phyloP scores from a whole-genome alignment of 371 early-diverging fungal genomes.

The Mucor racemosus region DNA sequence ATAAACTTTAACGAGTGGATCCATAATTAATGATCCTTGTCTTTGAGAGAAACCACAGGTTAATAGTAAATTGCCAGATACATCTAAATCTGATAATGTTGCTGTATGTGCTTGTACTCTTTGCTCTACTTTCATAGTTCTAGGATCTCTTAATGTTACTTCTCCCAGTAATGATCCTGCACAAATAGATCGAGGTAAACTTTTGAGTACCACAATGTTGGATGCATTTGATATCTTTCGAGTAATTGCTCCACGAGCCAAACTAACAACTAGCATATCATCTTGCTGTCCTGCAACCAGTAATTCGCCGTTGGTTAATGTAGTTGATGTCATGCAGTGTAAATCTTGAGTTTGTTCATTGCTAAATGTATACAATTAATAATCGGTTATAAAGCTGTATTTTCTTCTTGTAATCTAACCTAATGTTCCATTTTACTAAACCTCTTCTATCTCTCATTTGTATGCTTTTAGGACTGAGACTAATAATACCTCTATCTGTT shows the following conservation, averaged over 20 bases:
- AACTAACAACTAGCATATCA: slow-evolving; percentile 67
- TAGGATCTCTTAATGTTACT: slow-evolving; percentile 72
- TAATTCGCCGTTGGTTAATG: slow-evolving; percentile 69
- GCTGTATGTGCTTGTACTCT: slow-evolving; percentile 79
- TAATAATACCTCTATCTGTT: slow-evolving; percentile 70
- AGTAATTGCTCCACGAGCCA: slow-evolving; percentile 69
- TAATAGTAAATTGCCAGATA: slow-evolving; percentile 72
- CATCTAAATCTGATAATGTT: slow-evolving; percentile 76
- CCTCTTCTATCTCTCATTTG: slow-evolving; percentile 75
- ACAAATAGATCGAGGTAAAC: slow-evolving; percentile 63
- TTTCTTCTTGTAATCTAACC: slow-evolving; percentile 35
- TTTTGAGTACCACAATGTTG: slow-evolving; percentile 73
- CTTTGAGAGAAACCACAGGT: slow-evolving; percentile 83
- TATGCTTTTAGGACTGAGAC: slow-evolving; percentile 67
- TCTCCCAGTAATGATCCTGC: slow-evolving; percentile 75
- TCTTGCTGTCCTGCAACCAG: slow-evolving; percentile 70
- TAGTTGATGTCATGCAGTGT: slow-evolving; percentile 70
- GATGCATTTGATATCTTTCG: slow-evolving; percentile 48
- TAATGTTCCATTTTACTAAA: slow-evolving; percentile 70
- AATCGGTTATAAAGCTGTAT: no score
- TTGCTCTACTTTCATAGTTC: slow-evolving; percentile 72
- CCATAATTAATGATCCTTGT: slow-evolving; percentile 68
- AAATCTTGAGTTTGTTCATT: slow-evolving; percentile 63
- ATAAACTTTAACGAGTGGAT: slow-evolving; percentile 83
- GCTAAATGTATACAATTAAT: slow-evolving; percentile 27